Conservation (phyloP, 129 eudicot genomes). For the Solidago caesia region DNA sequence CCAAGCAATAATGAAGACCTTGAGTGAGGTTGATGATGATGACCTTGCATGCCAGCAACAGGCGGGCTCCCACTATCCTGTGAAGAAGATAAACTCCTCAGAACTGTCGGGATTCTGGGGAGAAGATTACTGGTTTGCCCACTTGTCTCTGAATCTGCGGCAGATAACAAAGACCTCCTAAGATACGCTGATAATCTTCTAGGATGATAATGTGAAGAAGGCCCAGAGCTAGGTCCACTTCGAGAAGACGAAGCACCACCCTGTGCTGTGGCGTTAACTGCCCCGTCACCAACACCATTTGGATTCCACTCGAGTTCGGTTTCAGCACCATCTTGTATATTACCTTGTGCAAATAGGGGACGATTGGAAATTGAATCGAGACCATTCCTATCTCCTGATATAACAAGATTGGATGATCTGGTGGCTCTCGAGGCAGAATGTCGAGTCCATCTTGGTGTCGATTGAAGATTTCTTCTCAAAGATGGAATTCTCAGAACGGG, state of each 20-base stretch:
- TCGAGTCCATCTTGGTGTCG: slow-evolving; percentile 53
- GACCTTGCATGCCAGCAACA: slow-evolving; percentile 39
- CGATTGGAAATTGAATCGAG: slow-evolving; percentile 55
- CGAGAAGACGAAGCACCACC: slow-evolving; percentile 44
- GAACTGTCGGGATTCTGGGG: slow-evolving; percentile 26
- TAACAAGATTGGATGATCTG: slow-evolving; percentile 40
- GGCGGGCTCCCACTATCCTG: slow-evolving; percentile 47
- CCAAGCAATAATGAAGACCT: slow-evolving; percentile 50
- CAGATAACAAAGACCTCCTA: slow-evolving; percentile 52
- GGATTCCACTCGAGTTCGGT: slow-evolving; percentile 42
- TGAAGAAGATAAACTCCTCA: slow-evolving; percentile 35
- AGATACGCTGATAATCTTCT: slow-evolving; percentile 69
- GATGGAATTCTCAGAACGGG: slow-evolving; percentile 41
- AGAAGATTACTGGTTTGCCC: slow-evolving; percentile 27
- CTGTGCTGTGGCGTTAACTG: slow-evolving; percentile 28
- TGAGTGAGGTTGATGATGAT: slow-evolving; percentile 38
- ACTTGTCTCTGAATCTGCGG: slow-evolving; percentile 49
- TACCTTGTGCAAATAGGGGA: slow-evolving; percentile 48
- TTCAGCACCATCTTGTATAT: slow-evolving; percentile 41
- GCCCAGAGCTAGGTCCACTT: slow-evolving; percentile 42
- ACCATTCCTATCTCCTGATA: slow-evolving; percentile 33
- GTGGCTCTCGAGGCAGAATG: slow-evolving; percentile 45
- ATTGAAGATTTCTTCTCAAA: slow-evolving; percentile 42
- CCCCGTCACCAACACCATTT: slow-evolving; percentile 33
- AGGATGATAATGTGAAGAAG: slow-evolving; percentile 46